Evolutionary conservation across 2,329 filamentous ascomycete species (phyloP).

Genomic region (Fusarium sambucinum): DNA sequence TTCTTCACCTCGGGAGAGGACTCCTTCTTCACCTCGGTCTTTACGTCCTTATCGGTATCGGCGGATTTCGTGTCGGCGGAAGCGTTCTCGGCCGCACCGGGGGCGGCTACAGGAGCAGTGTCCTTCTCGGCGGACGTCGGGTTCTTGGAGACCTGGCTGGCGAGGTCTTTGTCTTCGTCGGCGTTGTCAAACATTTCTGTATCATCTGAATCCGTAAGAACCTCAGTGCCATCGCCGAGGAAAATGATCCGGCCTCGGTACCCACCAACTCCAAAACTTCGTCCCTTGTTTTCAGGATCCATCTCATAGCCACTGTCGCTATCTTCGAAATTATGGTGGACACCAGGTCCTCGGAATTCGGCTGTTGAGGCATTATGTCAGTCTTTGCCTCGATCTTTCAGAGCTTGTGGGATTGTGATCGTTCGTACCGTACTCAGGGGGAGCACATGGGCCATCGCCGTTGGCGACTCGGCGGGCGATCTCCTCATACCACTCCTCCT

Average conservation of each 20-base stretch:
- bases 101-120: constrained; percentile 40
- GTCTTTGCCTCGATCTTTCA: constrained; percentile 14
- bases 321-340: constrained; percentile 86
- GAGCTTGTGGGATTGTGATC: constrained; percentile 53
- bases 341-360: constrained; percentile 85
- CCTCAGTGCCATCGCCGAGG: constrained; percentile 93
- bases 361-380: constrained; percentile 61
- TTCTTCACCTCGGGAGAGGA: constrained; percentile 51
- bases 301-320: constrained; percentile 82
- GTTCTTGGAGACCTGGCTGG: constrained; percentile 81
- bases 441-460: constrained; percentile 97
- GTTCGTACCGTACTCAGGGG: constrained; percentile 98
- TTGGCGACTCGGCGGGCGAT: constrained; percentile 94
- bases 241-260: constrained; percentile 91
- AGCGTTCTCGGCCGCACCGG: constrained; percentile 41
- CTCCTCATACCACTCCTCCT: constrained; percentile 98
- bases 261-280: constrained; percentile 74
- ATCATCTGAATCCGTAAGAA: constrained; percentile 88
- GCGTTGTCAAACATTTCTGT: constrained; percentile 92
- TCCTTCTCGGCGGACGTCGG: constrained; percentile 47
- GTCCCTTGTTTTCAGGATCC: constrained; percentile 74
- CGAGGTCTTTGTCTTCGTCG: constrained; percentile 87
- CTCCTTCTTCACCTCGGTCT: constrained; percentile 46
- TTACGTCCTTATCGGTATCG: constrained; percentile 38
- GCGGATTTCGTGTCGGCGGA: constrained; percentile 46